A percentile compares a stretch with the other conserved stretches of the same genome.
Conservation (phyloP, 768 basidiomycete genomes). For the Melanogaster broomeanus region DNA sequence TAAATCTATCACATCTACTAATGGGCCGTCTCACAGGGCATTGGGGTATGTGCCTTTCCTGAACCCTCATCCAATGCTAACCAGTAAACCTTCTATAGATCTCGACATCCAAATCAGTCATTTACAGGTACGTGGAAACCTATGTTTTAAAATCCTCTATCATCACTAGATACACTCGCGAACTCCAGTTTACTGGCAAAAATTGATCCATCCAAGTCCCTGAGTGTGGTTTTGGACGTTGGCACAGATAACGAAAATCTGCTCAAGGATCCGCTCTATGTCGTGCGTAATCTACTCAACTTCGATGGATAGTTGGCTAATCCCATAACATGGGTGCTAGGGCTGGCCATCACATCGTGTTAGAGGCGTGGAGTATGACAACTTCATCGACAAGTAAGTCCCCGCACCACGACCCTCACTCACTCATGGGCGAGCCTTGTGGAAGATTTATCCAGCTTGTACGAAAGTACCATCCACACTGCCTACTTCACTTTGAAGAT, state of each 20-base stretch:
- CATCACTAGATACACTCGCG: background rate
- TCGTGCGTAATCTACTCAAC: constrained; percentile 43
- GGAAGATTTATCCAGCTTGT: constrained; percentile 74
- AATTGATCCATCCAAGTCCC: constrained; percentile 57
- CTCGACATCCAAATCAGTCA: constrained; percentile 73
- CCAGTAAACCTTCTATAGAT: constrained; percentile 44
- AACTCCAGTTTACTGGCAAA: constrained; percentile 58
- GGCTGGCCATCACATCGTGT: constrained; percentile 75
- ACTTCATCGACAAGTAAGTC: constrained; percentile 71
- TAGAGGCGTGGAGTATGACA: constrained; percentile 72
- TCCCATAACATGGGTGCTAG: constrained; percentile 35
- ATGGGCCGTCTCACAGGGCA: constrained; percentile 34
- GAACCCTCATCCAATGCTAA: background rate
- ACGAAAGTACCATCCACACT: constrained; percentile 53
- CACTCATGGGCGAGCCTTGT: background rate
- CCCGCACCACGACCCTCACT: background rate
- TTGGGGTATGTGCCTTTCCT: constrained; percentile 43
- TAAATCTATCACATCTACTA: background rate
- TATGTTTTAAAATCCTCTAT: background rate
- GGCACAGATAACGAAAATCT: constrained; percentile 73
- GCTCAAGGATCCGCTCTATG: constrained; percentile 63
- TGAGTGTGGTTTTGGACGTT: constrained; percentile 70
- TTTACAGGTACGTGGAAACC: constrained; percentile 58
- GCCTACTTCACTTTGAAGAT: constrained; percentile 83
- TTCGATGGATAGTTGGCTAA: background rate